Percentiles rank a stretch among this genome's conserved stretches.
Evolutionary conservation across 768 basidiomycete genomes (phyloP).

Genomic region (Leccinum olivaceopallidum): DNA sequence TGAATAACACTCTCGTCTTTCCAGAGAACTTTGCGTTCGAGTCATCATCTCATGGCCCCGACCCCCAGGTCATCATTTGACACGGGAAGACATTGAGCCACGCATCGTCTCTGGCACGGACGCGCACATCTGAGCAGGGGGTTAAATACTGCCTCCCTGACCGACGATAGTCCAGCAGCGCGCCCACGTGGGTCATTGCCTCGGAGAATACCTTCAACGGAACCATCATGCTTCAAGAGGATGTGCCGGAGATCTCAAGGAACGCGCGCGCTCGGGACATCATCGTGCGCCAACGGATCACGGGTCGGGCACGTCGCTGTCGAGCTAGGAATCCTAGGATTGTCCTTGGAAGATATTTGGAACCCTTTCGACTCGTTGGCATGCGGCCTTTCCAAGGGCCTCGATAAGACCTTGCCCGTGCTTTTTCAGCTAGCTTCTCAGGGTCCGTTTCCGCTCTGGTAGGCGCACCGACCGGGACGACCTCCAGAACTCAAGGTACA

Average conservation of each 20-base stretch:
- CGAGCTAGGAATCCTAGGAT: constrained; percentile 48
- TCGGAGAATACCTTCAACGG: constrained; percentile 91
- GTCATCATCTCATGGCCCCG: constrained; percentile 1
- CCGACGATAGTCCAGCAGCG: no score
- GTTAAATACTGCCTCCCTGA: constrained; percentile 41
- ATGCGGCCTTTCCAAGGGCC: constrained; percentile 93
- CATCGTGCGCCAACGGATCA: constrained; percentile 90
- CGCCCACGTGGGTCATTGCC: no score
- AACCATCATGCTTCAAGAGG: constrained; percentile 87
- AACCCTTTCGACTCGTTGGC: constrained; percentile 88
- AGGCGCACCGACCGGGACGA: constrained; percentile 81
- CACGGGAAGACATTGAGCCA: constrained; percentile 70
- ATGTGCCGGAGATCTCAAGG: constrained; percentile 78
- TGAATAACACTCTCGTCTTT: constrained; percentile 39
- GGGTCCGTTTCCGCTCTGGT: not conserved
- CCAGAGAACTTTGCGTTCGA: constrained; percentile 15
- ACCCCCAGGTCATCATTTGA: constrained; percentile 70
- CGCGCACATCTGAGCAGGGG: constrained; percentile 53
- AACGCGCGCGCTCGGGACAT: constrained; percentile 69
- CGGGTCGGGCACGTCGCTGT: constrained; percentile 92
- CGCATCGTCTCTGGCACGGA: constrained; percentile 62
- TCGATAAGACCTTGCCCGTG: constrained; percentile 54
- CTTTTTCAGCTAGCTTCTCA: not conserved
- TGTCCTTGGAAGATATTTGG: constrained; percentile 70
- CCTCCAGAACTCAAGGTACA: no score